Percentiles rank a stretch among this genome's conserved stretches.
Conservation (phyloP, 495 filamentous ascomycete species). For the Daldinia caldariorum region DNA sequence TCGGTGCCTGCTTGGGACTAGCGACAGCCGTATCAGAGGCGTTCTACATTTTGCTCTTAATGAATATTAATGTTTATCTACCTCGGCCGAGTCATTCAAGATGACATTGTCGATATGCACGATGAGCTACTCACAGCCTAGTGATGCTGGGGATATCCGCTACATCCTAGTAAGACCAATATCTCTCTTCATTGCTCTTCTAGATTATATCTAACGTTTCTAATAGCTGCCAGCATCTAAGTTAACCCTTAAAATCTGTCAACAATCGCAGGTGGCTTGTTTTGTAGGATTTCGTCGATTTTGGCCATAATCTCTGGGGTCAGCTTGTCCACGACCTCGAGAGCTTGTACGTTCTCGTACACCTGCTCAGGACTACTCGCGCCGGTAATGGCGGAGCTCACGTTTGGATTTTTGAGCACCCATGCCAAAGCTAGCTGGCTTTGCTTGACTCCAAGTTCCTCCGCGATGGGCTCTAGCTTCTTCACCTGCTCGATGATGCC, state of each 20-base stretch:
- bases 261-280: constrained; percentile 64
- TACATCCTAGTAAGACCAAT: not conserved
- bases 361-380: constrained; percentile 78
- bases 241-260: constrained; percentile 46
- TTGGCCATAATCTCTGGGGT: constrained; percentile 73
- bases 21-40: constrained; percentile 15
- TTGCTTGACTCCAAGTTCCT: constrained; percentile 70
- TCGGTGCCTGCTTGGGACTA: constrained; percentile 6
- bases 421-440: constrained; percentile 79
- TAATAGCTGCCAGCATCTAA: not conserved
- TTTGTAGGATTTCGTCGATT: constrained; percentile 73
- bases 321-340: constrained; percentile 69
- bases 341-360: constrained; percentile 71
- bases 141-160: not conserved
- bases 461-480: constrained; percentile 69
- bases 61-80: constrained; percentile 13
- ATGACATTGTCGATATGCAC: not conserved
- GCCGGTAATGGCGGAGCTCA: constrained; percentile 80
- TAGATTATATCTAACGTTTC: not conserved
- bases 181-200: constrained; percentile 1
- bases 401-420: constrained; percentile 79
- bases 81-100: not conserved
- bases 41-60: constrained; percentile 18
- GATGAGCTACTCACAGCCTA: not conserved
- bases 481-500: constrained; percentile 56